Evolutionary conservation across 1,139 yeast species (phyloP), one percentile per base, ranked within the genome.

Genomic region (Yamadazyma mexicana): DNA sequence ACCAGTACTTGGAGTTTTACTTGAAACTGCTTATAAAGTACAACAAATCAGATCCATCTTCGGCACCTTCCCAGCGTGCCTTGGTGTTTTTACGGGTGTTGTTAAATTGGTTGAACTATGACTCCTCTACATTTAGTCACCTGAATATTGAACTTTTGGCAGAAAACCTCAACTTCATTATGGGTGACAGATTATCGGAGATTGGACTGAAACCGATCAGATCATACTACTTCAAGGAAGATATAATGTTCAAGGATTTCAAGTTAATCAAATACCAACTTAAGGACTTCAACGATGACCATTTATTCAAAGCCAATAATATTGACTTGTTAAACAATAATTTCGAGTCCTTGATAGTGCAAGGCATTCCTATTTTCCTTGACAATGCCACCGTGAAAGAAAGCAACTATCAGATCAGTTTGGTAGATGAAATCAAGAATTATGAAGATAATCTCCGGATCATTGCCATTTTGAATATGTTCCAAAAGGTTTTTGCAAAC

Each of bases 191-290:
- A 11, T n/a, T 7, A 11, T 18, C 22, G 11, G 38, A 35, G 11
- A 11, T 29, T 6, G 18, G 14, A 5, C 28, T 23, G 28, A 46
- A 64, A 31, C 74, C 75, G 1, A 44, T 55, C n/a, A 66, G 91
- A 55, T 55, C 59, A 1, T 76, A 79, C 46, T 76, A 74, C 42
- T 83, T 82, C 51, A 59, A 65, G 31, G 92, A 84, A 50, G 94
- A 85, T 61, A 78, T 83, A 8, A 60, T 70, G 12, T 63, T 81
- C 45, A 77, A 77, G 45, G 89, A 82, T 43, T 82, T 79, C 49
- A 63, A 66, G 38, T 71, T 82, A 3, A 66, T 83, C 22, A 73
- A 70, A 29, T 74, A 63, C 49, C 74, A 73, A 43, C 66, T 83
- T 43, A 71, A 71, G 39, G 89, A 82, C 54, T 83, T 83, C 51